phyloP scores from a whole-genome alignment of 345 rosid genomes.

The Cardamine occulta region DNA sequence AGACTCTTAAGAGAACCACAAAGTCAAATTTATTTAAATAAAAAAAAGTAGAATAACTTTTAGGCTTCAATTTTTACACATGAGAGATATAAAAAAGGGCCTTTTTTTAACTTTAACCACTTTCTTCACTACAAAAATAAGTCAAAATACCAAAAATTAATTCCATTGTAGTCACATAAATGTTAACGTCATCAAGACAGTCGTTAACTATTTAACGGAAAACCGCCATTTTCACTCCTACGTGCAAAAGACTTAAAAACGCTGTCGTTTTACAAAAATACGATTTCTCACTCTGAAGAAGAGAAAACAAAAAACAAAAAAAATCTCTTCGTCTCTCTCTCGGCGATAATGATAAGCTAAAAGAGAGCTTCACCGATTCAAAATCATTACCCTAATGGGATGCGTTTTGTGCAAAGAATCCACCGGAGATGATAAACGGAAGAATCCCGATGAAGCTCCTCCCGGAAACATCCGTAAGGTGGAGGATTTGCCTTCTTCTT shows the following conservation, averaged over 20 bases:
- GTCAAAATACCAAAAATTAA: background rate
- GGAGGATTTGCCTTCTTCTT: conserved; percentile 39
- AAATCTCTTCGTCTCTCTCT: background rate
- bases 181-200: background rate
- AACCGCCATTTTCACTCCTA: conserved; percentile 21
- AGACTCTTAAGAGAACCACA: background rate
- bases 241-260: conserved; percentile 21
- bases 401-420: conserved; percentile 59
- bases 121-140: background rate
- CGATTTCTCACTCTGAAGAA: background rate
- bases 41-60: conserved; percentile 18
- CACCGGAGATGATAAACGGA: conserved; percentile 35
- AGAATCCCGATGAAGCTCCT: conserved; percentile 38
- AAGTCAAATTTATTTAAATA: conserved; percentile 9
- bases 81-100: background rate
- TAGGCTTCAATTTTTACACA: background rate
- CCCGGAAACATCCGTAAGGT: conserved; percentile 39
- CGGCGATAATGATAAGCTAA: conserved; percentile 32
- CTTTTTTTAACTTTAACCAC: background rate
- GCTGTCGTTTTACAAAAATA: background rate
- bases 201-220: background rate
- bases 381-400: conserved; percentile 52
- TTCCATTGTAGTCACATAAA: background rate
- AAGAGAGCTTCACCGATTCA: conserved; percentile 19
- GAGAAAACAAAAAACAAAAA: background rate